Evolutionary conservation across 2,329 filamentous ascomycete genomes (phyloP).

Genomic region (Aspergillus novoparasiticus): DNA sequence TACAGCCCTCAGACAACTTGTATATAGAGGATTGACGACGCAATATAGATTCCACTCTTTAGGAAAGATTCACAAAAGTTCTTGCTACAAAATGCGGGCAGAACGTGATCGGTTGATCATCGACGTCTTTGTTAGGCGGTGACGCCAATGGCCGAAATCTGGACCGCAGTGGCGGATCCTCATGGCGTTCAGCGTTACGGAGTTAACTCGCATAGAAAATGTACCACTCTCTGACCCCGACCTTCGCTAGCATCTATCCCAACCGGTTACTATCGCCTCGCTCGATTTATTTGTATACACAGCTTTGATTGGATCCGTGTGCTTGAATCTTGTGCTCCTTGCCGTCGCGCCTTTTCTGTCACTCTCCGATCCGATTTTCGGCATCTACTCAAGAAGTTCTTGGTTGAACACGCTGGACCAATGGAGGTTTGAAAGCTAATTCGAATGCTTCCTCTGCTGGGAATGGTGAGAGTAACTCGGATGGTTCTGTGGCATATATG

Average conservation of each 20-base stretch:
- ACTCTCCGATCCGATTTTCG: constrained; percentile 6
- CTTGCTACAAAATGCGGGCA: background rate
- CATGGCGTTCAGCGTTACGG: background rate
- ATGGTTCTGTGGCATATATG: constrained; percentile 17
- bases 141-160: constrained; percentile 11
- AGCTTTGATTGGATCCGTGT: background rate
- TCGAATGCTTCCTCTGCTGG: background rate
- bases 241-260: constrained; percentile 2
- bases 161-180: constrained; percentile 11
- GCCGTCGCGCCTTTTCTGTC: background rate
- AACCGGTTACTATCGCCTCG: background rate
- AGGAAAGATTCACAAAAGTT: background rate
- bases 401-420: constrained; percentile 1
- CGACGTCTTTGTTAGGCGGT: constrained; percentile 8
- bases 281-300: background rate
- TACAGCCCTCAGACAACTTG: background rate
- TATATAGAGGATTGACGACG: background rate
- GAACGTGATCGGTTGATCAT: background rate
- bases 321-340: background rate
- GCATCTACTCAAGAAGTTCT: constrained; percentile 5
- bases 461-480: constrained; percentile 14
- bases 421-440: constrained; percentile 13
- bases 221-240: background rate
- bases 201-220: background rate
- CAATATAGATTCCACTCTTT: background rate